These are phyloP conservation scores for Yamadazyma pseudoaaseri DNA, from an alignment of 1,139 yeast species.

Conservation along the genomic window DNA sequence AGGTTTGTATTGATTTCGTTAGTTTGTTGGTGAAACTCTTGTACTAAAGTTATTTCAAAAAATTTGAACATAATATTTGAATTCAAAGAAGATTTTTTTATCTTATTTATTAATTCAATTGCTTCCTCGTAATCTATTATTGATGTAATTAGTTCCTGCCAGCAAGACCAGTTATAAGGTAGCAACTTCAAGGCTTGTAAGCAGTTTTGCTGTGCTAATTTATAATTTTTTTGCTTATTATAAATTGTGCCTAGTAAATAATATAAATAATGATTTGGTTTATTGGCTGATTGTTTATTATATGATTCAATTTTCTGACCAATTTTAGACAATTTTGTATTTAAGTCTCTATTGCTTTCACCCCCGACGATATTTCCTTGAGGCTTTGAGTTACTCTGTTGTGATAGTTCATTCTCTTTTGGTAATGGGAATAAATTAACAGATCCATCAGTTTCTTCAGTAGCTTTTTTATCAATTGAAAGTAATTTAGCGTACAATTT, in stretches of 20 bases:
- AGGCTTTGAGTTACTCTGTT: slow-evolving; percentile 6
- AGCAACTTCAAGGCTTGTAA: slow-evolving; percentile 58
- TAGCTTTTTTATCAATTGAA: slow-evolving; percentile 69
- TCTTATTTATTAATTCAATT: slow-evolving; percentile 38
- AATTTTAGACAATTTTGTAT: slow-evolving; percentile 40
- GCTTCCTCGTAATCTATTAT: slow-evolving; percentile 67
- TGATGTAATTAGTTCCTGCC: slow-evolving; percentile 78
- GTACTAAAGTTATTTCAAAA: slow-evolving; percentile 68
- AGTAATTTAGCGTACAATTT: slow-evolving; percentile 67
- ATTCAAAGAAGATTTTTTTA: slow-evolving; percentile 25
- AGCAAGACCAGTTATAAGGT: slow-evolving; percentile 92
- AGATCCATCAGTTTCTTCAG: slow-evolving; percentile 71
- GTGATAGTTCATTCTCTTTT: slow-evolving; percentile 4
- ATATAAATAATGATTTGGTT: slow-evolving; percentile 59
- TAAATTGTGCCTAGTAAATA: slow-evolving; percentile 70
- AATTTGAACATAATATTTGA: slow-evolving; percentile 58
- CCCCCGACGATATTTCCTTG: slow-evolving; percentile 11
- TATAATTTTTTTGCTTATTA: slow-evolving; percentile 58
- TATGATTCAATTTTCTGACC: slow-evolving; percentile 37
- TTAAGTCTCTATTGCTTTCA: slow-evolving; percentile 19
- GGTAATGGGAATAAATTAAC: slow-evolving; percentile 28
- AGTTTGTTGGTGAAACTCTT: slow-evolving; percentile 76
- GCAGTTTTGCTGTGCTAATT: slow-evolving; percentile 59
- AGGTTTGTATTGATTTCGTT: slow-evolving; percentile 45
- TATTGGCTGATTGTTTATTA: slow-evolving; percentile 20